phyloP scores from a whole-genome alignment of 768 basidiomycete species.

The Sarcomyxa edulis region DNA sequence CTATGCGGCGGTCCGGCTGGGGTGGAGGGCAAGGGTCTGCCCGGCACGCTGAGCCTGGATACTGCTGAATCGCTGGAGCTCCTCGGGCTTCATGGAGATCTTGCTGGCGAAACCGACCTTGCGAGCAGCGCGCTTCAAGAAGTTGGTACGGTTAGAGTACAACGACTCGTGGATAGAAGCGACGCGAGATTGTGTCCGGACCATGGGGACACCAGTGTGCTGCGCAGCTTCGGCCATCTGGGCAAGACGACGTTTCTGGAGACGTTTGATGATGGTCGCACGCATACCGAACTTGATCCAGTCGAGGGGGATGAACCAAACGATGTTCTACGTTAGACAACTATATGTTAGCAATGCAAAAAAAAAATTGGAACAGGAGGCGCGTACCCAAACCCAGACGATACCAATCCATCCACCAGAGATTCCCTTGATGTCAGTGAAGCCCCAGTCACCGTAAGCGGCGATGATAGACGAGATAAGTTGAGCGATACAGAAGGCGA shows the following conservation, averaged over 20 bases:
- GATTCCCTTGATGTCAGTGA: conserved; percentile 76
- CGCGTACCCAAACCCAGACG: conserved; percentile 89
- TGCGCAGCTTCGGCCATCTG: conserved; percentile 32
- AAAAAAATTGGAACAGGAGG: background rate
- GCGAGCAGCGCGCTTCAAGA: conserved; percentile 83
- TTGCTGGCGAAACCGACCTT: conserved; percentile 86
- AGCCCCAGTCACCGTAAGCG: conserved; percentile 89
- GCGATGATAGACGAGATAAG: conserved; percentile 95
- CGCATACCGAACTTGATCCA: conserved; percentile 97
- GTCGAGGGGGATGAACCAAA: conserved; percentile 96
- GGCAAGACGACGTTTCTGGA: conserved; percentile 61
- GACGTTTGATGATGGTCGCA: conserved; percentile 80
- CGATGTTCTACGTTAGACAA: conserved; percentile 72
- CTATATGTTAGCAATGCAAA: conserved; percentile 9
- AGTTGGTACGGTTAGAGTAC: conserved; percentile 93
- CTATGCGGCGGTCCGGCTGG: conserved; percentile 52
- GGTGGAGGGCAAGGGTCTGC: conserved; percentile 71
- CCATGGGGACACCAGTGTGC: conserved; percentile 63
- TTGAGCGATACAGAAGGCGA: conserved; percentile 91
- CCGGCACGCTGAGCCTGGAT: conserved; percentile 83
- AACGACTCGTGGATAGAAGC: conserved; percentile 87
- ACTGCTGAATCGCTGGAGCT: conserved; percentile 79
- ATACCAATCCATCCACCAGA: conserved; percentile 97
- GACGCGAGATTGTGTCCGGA: conserved; percentile 84
- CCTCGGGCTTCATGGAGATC: conserved; percentile 77